phyloP scores from a whole-genome alignment of 2,329 filamentous ascomycete species.

The Xylariales sp. region DNA sequence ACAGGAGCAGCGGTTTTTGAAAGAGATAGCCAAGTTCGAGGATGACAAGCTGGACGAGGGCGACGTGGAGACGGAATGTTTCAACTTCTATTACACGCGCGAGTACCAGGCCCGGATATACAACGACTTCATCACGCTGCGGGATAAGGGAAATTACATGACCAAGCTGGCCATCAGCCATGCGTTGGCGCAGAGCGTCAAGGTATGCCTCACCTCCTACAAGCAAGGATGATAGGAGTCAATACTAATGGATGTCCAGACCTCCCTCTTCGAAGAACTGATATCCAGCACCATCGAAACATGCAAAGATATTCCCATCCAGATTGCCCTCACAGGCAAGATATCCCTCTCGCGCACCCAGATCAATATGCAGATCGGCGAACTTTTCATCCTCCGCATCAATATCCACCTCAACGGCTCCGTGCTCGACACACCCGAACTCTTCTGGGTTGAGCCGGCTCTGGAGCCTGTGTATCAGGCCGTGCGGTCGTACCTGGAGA shows the following conservation, averaged over 20 bases:
- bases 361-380: constrained; percentile 99
- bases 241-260: no score
- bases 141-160: constrained; percentile 97
- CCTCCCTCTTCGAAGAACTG: constrained; percentile 91
- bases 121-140: constrained; percentile 95
- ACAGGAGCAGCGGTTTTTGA: constrained; percentile 86
- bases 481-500: constrained; percentile 91
- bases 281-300: constrained; percentile 90
- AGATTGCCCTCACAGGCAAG: constrained; percentile 89
- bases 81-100: constrained; percentile 98
- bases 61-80: constrained; percentile 88
- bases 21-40: constrained; percentile 92
- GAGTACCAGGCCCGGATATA: constrained; percentile 98
- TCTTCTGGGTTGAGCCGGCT: constrained; percentile 98
- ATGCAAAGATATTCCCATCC: constrained; percentile 87
- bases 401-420: constrained; percentile 97
- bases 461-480: constrained; percentile 95
- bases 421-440: constrained; percentile 90
- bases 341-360: constrained; percentile 82
- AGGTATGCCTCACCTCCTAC: no score
- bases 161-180: constrained; percentile 95
- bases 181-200: constrained; percentile 91
- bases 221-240: no score
- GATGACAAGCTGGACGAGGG: constrained; percentile 82
- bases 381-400: constrained; percentile 95